A percentile compares a stretch with the other conserved stretches of the same genome.
These are phyloP conservation scores for Nicotiana tomentosiformis DNA, from an alignment of 257 asterid species.

Conservation along the genomic window DNA sequence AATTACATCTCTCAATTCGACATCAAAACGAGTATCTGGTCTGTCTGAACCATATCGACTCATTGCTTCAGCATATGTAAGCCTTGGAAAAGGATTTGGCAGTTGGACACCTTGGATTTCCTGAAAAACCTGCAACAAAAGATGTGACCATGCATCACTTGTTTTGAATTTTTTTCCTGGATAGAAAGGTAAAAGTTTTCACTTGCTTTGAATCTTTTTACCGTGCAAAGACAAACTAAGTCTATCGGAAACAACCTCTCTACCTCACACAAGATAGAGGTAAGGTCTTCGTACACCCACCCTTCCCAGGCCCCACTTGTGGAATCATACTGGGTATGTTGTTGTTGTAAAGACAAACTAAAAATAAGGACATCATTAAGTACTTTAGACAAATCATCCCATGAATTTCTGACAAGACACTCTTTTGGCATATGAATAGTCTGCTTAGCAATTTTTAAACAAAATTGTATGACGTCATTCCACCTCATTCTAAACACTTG, in stretches of 20 bases:
- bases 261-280: too few species aligned
- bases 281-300: too few species aligned
- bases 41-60: conserved; percentile 85
- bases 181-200: not conserved
- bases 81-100: conserved; percentile 89
- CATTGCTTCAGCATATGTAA: conserved; percentile 90
- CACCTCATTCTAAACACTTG: not conserved
- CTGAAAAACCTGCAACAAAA: conserved; percentile 61
- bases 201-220: not conserved
- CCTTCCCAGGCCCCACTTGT: too few species aligned
- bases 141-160: conserved; percentile 11
- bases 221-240: not conserved
- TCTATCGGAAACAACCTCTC: too few species aligned
- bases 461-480: not conserved
- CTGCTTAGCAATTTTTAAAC: not conserved
- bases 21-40: conserved; percentile 86
- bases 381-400: not conserved
- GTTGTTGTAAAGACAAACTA: not conserved
- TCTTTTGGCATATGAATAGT: not conserved
- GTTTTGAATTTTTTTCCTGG: not conserved
- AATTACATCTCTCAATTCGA: conserved; percentile 71
- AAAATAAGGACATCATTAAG: not conserved
- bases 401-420: not conserved
- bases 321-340: too few species aligned
- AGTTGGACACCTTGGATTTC: conserved; percentile 81